Conservation (phyloP, 2,329 filamentous ascomycete genomes). For the Ophiostoma montium region DNA sequence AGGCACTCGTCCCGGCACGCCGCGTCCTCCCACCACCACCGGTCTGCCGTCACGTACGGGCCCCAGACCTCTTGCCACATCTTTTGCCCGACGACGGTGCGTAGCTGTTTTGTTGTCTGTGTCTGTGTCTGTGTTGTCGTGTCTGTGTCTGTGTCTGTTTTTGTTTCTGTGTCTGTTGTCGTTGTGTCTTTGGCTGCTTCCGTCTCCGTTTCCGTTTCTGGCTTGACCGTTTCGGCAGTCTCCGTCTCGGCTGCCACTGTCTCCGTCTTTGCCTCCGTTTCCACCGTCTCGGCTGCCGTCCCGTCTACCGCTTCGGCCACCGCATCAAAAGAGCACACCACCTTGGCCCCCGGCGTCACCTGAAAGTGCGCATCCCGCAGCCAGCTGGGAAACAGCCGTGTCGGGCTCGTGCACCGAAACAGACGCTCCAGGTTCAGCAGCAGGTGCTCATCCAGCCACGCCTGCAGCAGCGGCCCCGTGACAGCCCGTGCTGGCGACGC, state of each 20-base stretch:
- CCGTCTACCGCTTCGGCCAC: conserved; percentile 10
- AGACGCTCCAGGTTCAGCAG: conserved; percentile 42
- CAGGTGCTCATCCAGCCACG: conserved; percentile 49
- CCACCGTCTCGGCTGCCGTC: no score
- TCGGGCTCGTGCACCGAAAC: conserved; percentile 46
- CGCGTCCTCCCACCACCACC: conserved; percentile 50
- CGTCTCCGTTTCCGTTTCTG: background rate
- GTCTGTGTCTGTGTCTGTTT: background rate
- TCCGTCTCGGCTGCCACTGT: conserved; percentile 16
- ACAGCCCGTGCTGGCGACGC: conserved; percentile 42
- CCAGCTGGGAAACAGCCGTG: conserved; percentile 43
- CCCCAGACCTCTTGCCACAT: conserved; percentile 51
- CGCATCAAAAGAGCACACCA: conserved; percentile 35
- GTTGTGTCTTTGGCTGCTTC: background rate
- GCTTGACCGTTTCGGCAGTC: no score
- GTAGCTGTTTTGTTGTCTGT: conserved; percentile 25
- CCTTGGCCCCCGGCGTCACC: conserved; percentile 31
- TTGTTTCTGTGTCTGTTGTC: background rate
- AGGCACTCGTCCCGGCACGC: conserved; percentile 41
- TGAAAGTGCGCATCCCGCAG: conserved; percentile 40
- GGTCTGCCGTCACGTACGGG: conserved; percentile 29
- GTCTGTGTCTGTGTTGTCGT: conserved; percentile 6
- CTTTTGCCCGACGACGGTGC: conserved; percentile 38
- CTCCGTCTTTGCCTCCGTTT: background rate
- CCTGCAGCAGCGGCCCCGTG: conserved; percentile 40